A percentile compares a stretch with the other conserved stretches of the same genome.
Evolutionary conservation across 2,329 filamentous ascomycete species (phyloP).

Genomic region (Aureobasidium vineae): DNA sequence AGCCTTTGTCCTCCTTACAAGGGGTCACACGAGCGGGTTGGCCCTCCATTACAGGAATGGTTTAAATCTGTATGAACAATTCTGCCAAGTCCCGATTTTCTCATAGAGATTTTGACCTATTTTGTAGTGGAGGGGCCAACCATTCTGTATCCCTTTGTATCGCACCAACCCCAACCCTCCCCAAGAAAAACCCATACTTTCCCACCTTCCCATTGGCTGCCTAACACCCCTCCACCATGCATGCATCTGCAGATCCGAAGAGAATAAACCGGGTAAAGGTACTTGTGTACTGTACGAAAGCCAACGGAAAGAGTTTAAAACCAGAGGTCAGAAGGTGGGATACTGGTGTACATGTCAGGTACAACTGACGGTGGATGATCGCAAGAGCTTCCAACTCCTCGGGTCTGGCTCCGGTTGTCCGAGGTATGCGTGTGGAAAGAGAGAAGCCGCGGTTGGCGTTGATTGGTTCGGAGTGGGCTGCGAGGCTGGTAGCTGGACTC

Average conservation of each 20-base stretch:
- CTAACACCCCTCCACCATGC: neutral
- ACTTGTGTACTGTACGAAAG: no score
- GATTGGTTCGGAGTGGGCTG: neutral
- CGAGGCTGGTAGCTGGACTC: neutral
- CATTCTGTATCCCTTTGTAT: no score
- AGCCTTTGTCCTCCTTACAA: neutral
- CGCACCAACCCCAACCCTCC: neutral
- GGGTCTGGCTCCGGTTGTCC: neutral
- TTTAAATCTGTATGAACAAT: no score
- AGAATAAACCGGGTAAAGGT: neutral
- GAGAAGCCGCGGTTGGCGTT: neutral
- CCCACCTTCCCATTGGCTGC: neutral
- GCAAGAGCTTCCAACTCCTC: neutral
- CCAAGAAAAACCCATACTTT: neutral
- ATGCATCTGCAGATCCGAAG: neutral
- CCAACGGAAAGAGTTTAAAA: no score
- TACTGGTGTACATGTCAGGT: neutral
- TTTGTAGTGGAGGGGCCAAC: no score
- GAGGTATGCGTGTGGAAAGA: neutral
- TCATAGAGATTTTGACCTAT: no score
- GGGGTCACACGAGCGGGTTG: no score
- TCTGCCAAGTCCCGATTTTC: no score
- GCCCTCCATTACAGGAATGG: no score
- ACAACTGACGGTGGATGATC: neutral
- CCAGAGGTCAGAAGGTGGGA: neutral